These are phyloP conservation scores for Kodamaea sp. DNA, from an alignment of 1,139 yeast species.

Conservation along the genomic window DNA sequence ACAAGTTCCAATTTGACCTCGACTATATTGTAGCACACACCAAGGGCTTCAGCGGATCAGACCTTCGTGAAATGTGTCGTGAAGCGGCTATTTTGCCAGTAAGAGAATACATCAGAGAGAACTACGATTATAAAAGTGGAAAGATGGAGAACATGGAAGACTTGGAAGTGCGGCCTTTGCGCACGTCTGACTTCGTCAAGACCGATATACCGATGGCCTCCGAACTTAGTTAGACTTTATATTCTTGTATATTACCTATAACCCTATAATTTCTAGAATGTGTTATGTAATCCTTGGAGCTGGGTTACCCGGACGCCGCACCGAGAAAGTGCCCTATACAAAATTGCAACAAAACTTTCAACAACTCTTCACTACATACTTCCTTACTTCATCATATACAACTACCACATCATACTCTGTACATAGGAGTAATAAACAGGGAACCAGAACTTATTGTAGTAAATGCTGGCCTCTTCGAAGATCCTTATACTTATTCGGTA, in stretches of 20 bases:
- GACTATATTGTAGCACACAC: slow-evolving; percentile 63
- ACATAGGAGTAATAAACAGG: slow-evolving; percentile 4
- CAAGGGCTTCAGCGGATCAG: slow-evolving; percentile 86
- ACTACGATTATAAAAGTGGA: slow-evolving; percentile 46
- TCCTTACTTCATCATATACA: too few species aligned
- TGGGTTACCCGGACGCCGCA: too few species aligned
- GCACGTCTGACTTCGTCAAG: slow-evolving; percentile 46
- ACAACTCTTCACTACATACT: too few species aligned
- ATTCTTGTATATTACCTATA: too few species aligned
- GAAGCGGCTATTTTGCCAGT: slow-evolving; percentile 92
- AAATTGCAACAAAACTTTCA: too few species aligned
- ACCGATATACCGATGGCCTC: slow-evolving; percentile 35
- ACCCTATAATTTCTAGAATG: too few species aligned
- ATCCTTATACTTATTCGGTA: slow-evolving; percentile 54
- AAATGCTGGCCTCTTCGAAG: slow-evolving; percentile 64
- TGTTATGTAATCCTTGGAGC: too few species aligned
- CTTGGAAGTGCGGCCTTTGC: slow-evolving; percentile 44
- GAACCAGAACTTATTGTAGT: too few species aligned
- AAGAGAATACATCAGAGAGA: slow-evolving; percentile 70
- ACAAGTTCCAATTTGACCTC: slow-evolving; percentile 57
- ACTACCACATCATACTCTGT: too few species aligned
- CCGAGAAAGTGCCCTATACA: too few species aligned
- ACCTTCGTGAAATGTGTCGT: slow-evolving; percentile 84
- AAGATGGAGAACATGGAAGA: slow-evolving; percentile 35
- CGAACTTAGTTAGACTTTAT: too few species aligned